phyloP scores from a whole-genome alignment of 345 rosid species.

The Corchorus capsularis region DNA sequence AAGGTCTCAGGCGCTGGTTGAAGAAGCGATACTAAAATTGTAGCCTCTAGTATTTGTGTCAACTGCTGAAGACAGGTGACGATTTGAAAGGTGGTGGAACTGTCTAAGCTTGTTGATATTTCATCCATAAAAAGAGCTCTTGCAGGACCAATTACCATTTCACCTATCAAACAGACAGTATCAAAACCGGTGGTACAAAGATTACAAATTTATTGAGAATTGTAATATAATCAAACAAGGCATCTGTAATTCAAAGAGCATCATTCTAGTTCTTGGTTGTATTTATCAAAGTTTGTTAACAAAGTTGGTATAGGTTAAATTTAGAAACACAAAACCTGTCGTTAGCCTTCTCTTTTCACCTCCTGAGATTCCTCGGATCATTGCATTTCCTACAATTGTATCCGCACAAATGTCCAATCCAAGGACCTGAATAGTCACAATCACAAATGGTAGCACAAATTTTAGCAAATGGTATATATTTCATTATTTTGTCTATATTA shows the following conservation, averaged over 20 bases:
- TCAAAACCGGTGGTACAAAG: too few species aligned
- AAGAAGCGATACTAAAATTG: constrained; percentile 60
- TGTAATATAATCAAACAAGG: background rate
- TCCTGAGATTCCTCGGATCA: constrained; percentile 66
- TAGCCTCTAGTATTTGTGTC: constrained; percentile 51
- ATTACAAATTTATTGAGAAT: constrained; percentile 15
- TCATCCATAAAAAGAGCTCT: constrained; percentile 79
- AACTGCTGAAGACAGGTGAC: constrained; percentile 59
- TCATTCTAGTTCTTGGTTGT: background rate
- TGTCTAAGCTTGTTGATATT: constrained; percentile 72
- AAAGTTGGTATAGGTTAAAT: background rate
- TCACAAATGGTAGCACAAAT: background rate
- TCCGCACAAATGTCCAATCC: constrained; percentile 74
- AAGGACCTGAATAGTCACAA: constrained; percentile 40
- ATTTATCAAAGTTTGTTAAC: background rate
- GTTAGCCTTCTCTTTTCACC: constrained; percentile 55
- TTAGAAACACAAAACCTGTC: constrained; percentile 33
- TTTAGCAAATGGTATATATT: background rate
- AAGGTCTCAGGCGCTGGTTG: constrained; percentile 83
- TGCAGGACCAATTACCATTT: constrained; percentile 73
- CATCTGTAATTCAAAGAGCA: background rate
- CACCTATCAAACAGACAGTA: constrained; percentile 31
- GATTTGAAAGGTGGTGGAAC: constrained; percentile 71
- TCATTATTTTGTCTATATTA: background rate
- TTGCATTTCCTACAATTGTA: constrained; percentile 65